Evolutionary conservation across 108 stramenopile species (phyloP).

Genomic region (Cyclotella atomus): DNA sequence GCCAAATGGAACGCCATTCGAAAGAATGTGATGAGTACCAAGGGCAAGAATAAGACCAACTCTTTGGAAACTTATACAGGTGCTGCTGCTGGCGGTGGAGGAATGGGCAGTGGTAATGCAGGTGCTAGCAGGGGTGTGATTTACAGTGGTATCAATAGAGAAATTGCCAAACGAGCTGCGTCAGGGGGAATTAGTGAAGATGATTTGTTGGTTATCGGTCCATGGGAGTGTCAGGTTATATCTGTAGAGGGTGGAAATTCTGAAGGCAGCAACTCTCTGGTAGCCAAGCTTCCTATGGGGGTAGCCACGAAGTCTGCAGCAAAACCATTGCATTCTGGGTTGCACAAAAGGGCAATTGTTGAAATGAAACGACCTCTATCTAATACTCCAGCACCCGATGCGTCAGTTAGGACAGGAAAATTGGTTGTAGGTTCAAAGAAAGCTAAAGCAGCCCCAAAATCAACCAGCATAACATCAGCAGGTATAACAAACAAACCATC

Average conservation of each 20-base stretch:
- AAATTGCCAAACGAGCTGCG: neutral
- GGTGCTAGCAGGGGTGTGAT: neutral
- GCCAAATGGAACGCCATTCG: conserved; percentile 11
- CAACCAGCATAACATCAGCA: neutral
- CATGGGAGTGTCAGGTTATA: conserved; percentile 37
- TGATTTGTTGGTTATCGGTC: conserved; percentile 24
- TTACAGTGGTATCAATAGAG: conserved; percentile 4
- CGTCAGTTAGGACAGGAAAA: too few relatives aligned
- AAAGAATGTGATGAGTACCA: conserved; percentile 3
- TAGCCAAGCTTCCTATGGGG: neutral
- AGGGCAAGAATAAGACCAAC: neutral
- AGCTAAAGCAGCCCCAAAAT: neutral
- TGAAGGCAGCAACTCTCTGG: neutral
- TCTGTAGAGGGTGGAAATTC: neutral
- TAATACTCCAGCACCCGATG: too few relatives aligned
- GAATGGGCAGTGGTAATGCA: too few relatives aligned
- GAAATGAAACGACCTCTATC: neutral
- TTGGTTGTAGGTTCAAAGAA: too few relatives aligned
- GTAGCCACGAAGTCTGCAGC: neutral
- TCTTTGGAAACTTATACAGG: too few relatives aligned
- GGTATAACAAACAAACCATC: too few relatives aligned
- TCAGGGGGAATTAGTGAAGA: conserved; percentile 3
- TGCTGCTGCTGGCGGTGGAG: too few relatives aligned
- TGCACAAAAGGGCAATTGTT: neutral
- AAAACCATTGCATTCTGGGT: neutral